Base-by-base conservation (phyloP, 2,329 filamentous ascomycete species). In the Epichloe scottii region DNA sequence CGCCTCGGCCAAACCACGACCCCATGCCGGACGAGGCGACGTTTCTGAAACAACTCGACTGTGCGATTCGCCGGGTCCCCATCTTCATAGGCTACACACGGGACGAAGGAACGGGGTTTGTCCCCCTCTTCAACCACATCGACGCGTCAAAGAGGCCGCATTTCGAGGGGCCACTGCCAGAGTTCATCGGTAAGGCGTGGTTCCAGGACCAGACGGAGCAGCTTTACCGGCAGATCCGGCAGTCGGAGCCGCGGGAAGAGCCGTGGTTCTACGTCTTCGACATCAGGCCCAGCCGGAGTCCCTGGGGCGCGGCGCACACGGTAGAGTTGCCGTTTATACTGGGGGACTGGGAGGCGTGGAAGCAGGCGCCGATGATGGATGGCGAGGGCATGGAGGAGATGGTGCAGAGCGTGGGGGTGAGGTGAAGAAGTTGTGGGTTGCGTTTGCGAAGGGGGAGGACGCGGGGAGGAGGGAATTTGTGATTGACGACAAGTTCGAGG, bases 291-390 rank as follows among this genome's bases (percentile, higher is more conserved):
- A 7, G 46, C 15, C 51, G 26, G 33, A 53, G 43, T 51, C 40
- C 33, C 8, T 51, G 40, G 35, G n/a, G 46, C n/a, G 48, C 55
- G 1, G 34, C 57, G 34, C 57, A 58, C 46, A 53, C 51, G 12
- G 46, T 57, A 4, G 57, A 58, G 19, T 21, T 58, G 46, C 54
- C 57, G 11, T 30, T 30, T 30, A 1, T 30, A 30, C 26, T 30
- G 26, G 26, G 26, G 26, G 26, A 3, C 26, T 30, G 26, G 26
- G 26, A 30, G 52, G 56, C 33, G 4, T 58, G 57, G 56, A 57
- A 57, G 40, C 30, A 52, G 30, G 57, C 57, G 21, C 57, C 56
- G 5, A 57, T 57, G 56, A 12, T 58, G 12, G 33, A 51, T 23
- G 56, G 52, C 8, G 19, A 35, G 1, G 23, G 48, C 11, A 39